Evolutionary conservation across 192 early-diverging fungal species (phyloP), one percentile per base, ranked within the genome.

Genomic region (Oehlia diaphana): DNA sequence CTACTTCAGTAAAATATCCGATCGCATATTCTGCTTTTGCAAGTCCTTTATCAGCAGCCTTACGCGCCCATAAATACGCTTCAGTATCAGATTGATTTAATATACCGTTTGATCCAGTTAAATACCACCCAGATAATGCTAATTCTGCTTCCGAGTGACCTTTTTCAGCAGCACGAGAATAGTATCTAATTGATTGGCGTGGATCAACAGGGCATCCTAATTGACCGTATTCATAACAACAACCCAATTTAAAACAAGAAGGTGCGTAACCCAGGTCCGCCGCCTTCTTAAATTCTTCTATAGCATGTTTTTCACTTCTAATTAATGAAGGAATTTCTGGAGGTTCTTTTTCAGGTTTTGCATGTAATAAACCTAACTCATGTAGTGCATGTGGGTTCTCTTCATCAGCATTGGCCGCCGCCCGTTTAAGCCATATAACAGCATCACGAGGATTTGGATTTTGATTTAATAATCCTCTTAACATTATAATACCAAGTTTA

Each of bases 11-110:
- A 83, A 95, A 99, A 83, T 98, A 98, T 9, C 96, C 98, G 9
- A 99, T 93, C 2, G 97, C 96, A 80, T 96, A 99, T 83, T 99
- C 97, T 19, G 97, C 98, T 85, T 97, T 97, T 16, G 96, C 92
- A 37, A 96, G 87, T 14, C 95, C 94, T 83, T 95, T 97, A 81
- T 98, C 96, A 1, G 98, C 98, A 19, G 98, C 95, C 74, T 95
- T 95, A 23, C 95, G 90, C 21, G 98, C 97, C 98, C 98, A 99
- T 78, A 96, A 85, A 81, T 97, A 99, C n/a, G 98, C 97, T 83
- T 99, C 95, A 28, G 89, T 90, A 83, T 99, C 97, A 77, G 89
- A 95, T 85, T 96, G 96, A 75, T 89, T 89, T 81, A 99, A 82
- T 12, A 96, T 90, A 14, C 92, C 93, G 75, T 99, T 96, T 7